A percentile compares a stretch with the other conserved stretches of the same genome.
Conservation (phyloP, 257 asterid genomes). For the Primulina eburnea region DNA sequence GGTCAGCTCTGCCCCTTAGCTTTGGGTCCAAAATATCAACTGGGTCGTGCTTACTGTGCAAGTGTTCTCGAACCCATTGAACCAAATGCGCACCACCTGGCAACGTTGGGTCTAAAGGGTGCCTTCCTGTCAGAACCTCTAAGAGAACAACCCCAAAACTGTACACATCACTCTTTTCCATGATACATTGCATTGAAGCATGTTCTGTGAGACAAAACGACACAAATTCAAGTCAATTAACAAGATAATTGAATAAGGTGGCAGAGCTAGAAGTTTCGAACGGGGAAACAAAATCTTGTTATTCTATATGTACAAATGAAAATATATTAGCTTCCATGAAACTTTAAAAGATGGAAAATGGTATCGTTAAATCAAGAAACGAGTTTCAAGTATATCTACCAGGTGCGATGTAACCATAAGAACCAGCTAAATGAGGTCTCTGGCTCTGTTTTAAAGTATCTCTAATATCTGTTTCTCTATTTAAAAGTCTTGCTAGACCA, state of each 20-base stretch:
- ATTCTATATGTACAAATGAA: too few relatives aligned
- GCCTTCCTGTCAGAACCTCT: conserved; percentile 94
- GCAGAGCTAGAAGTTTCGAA: too few relatives aligned
- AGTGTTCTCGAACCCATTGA: conserved; percentile 77
- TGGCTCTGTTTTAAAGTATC: conserved; percentile 51
- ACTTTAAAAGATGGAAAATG: background rate
- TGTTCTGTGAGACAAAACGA: conserved; percentile 50
- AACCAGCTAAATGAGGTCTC: conserved; percentile 86
- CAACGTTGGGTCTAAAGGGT: conserved; percentile 86
- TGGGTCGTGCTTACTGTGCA: conserved; percentile 57
- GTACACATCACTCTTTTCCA: conserved; percentile 85
- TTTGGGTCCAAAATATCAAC: conserved; percentile 76
- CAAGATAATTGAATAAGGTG: background rate
- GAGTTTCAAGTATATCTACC: conserved; percentile 42
- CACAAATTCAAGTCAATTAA: conserved; percentile 2
- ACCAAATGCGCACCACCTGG: conserved; percentile 85
- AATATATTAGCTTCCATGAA: too few relatives aligned
- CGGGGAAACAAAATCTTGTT: too few relatives aligned
- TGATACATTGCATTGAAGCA: conserved; percentile 70
- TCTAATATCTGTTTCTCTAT: conserved; percentile 22
- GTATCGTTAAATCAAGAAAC: background rate
- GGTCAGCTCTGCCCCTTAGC: conserved; percentile 88
- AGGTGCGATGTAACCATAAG: conserved; percentile 99
- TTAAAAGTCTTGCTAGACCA: conserved; percentile 77
- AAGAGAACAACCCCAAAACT: conserved; percentile 80